Base-by-base conservation (phyloP, 164 flowering plant genomes). In the Macadamia tetraphylla region DNA sequence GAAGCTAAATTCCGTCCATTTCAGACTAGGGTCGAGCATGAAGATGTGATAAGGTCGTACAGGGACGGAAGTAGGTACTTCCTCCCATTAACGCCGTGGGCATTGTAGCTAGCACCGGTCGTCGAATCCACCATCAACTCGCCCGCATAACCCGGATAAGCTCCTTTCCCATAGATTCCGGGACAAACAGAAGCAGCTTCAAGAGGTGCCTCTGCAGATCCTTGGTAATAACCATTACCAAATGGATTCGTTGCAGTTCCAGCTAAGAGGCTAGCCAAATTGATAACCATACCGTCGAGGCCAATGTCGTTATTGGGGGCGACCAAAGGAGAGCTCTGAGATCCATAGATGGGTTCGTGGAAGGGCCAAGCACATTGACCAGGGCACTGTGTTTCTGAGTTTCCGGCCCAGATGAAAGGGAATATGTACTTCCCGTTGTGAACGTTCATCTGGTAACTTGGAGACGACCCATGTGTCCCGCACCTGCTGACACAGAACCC, bases 341-440 rank as follows among this genome's bases (percentile, higher is more conserved):
- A 87, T 44, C 89, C 89, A 63, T 83, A 85, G 48, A 80, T 72
- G 48, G 89, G 89, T 74, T 82, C 84, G 78, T 85, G 85, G 74
- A 83, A 85, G 1, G 88, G 88, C 88, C 87, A 85, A 2, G 88
- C 88, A 70, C 88, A 85, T 56, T 79, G 78, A 9, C 89, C 87
- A 0, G 87, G 85, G 71, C 89, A 85, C 56, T 82, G 87, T 1
- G 79, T 73, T 79, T 78, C 87, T 0, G 87, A 79, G 78, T 85
- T 85, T 0, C 87, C 89, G 0, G 86, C 92, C 92, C 89, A 86
- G 29, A 86, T 75, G 82, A 83, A 87, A 1, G 89, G 81, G 29
- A 82, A 81, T 61, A 73, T 85, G 69, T 44, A 65, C 1, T 29
- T 63, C 42, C 68, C 75, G 5, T 71, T 70, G 6, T 63, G 58